phyloP scores from a whole-genome alignment of 2,329 filamentous ascomycete species.

The Ophiosphaerella korrae region DNA sequence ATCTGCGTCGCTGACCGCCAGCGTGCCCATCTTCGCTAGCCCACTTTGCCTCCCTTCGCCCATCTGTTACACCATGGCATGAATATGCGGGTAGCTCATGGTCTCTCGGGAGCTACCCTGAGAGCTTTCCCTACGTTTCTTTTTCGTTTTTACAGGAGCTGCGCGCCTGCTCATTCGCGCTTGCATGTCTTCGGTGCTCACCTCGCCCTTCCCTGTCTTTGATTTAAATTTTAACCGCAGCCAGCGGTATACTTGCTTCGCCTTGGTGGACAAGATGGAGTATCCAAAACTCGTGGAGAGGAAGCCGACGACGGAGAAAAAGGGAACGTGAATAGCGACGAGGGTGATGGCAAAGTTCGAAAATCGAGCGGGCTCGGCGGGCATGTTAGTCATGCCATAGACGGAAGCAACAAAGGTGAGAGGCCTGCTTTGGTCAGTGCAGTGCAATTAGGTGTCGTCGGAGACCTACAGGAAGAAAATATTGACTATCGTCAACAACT shows the following conservation, averaged over 20 bases:
- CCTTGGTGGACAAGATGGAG: constrained; percentile 42
- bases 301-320: constrained; percentile 53
- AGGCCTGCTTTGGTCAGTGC: constrained; percentile 42
- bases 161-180: too few relatives aligned
- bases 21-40: constrained; percentile 26
- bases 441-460: too few relatives aligned
- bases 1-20: constrained; percentile 12
- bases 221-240: constrained; percentile 23
- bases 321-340: constrained; percentile 51
- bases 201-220: too few relatives aligned
- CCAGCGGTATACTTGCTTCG: constrained; percentile 36
- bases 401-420: constrained; percentile 66
- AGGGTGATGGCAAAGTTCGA: constrained; percentile 52
- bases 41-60: constrained; percentile 35
- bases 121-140: too few relatives aligned
- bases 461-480: constrained; percentile 60
- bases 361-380: constrained; percentile 39
- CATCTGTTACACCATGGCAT: constrained; percentile 35
- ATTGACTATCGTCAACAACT: constrained; percentile 64
- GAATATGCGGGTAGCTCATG: constrained; percentile 32
- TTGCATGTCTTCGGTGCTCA: too few relatives aligned
- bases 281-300: constrained; percentile 50
- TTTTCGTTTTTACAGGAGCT: constrained; percentile 1
- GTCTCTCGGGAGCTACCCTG: too few relatives aligned
- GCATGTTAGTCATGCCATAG: constrained; percentile 59